Base-by-base conservation (phyloP, 768 basidiomycete species). In the Lentinula guzmanii region DNA sequence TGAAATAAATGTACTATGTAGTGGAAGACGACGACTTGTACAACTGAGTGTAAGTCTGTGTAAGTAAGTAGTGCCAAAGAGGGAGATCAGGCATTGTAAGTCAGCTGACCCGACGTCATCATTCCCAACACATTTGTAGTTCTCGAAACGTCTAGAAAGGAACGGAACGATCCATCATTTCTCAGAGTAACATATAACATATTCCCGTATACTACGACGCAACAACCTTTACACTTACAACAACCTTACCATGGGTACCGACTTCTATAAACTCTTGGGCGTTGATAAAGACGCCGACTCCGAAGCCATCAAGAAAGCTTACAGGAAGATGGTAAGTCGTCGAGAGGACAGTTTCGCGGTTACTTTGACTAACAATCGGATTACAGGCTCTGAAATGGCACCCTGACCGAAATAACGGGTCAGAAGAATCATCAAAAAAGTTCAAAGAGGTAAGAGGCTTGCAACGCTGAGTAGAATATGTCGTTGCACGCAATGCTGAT, bases 231-330 rank as follows among this genome's bases (percentile, higher is more conserved):
- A 11, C 13, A 18, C 35, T n/a, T 53, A 11, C 31, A 53, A 35
- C 50, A 75, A 62, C 28, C 28, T 28, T 28, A 28, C 28, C 46
- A 93, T 92, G 90, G 91, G 90, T 64, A 78, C 80, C 68, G 91
- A 96, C 79, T 98, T 95, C 77, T 98, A 98, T 85, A 84, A 87
- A 68, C 74, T 85, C 1, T 80, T 98, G 24, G 93, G 90, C 64
- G 70, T 98, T 58, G 73, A 76, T 66, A 90, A 84, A 73, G 75
- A 77, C 46, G 96, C 95, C 46, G 73, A 74, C 1, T 93, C 94
- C 7, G 91, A 95, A 68, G 87, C 90, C 9, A 90, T 98, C 70
- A 98, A 97, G 76, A 90, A 86, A 67, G 95, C 91, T 1, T 95
- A 94, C 82, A 95, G 95, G 83, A 95, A 95, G 76, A 91, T 92